These are phyloP conservation scores for Xerocomus amazonicus DNA, from an alignment of 1,284 basidiomycete genomes.

Conservation along the genomic window DNA sequence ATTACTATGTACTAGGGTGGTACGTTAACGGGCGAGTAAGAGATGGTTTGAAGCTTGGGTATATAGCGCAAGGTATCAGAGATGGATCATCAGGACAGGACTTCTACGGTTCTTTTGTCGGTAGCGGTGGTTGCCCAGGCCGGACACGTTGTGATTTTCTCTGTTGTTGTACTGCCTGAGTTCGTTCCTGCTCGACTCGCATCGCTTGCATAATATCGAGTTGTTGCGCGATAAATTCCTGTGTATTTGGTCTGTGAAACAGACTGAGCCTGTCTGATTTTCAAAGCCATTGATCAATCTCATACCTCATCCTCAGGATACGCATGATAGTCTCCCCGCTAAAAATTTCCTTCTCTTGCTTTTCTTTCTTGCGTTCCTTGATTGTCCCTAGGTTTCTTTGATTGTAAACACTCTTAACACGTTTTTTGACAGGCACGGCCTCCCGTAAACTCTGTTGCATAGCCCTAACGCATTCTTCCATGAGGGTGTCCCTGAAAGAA, in stretches of 20 bases:
- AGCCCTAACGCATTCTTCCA: slow-evolving; percentile 95
- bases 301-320: slow-evolving; percentile 89
- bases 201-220: slow-evolving; percentile 72
- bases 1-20: background rate
- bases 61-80: slow-evolving; percentile 29
- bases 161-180: slow-evolving; percentile 52
- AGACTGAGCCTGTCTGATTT: slow-evolving; percentile 1
- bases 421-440: slow-evolving; percentile 75
- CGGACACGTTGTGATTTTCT: slow-evolving; percentile 48
- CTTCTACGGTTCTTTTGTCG: slow-evolving; percentile 18
- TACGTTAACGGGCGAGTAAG: slow-evolving; percentile 6
- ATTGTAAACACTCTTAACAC: slow-evolving; percentile 86
- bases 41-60: slow-evolving; percentile 14
- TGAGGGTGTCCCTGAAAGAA: slow-evolving; percentile 70
- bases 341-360: slow-evolving; percentile 65
- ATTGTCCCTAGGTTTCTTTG: slow-evolving; percentile 96
- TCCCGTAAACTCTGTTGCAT: slow-evolving; percentile 81
- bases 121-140: slow-evolving; percentile 30
- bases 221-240: slow-evolving; percentile 88
- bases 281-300: slow-evolving; percentile 8
- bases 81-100: slow-evolving; percentile 2
- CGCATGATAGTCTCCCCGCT: slow-evolving; percentile 87
- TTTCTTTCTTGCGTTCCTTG: slow-evolving; percentile 90
- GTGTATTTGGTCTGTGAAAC: slow-evolving; percentile 59
- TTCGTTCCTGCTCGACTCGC: slow-evolving; percentile 70